phyloP scores from a whole-genome alignment of 345 rosid species.

The Populus simonii region DNA sequence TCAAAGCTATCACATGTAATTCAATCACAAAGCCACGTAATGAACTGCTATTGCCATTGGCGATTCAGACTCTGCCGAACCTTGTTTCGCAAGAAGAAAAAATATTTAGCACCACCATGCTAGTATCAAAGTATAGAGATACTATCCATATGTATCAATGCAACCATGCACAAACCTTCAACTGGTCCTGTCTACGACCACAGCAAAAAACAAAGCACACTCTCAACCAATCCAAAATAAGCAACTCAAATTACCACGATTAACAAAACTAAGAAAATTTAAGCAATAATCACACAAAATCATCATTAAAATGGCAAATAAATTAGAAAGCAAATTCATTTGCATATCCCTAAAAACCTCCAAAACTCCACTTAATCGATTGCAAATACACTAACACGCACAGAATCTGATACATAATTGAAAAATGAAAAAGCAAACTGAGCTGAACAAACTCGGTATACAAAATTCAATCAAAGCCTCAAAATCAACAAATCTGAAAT shows the following conservation, averaged over 20 bases:
- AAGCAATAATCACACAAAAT: neutral
- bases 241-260: neutral
- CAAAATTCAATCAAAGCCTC: neutral
- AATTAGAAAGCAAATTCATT: neutral
- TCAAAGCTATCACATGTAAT: neutral
- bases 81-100: neutral
- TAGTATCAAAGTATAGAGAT: neutral
- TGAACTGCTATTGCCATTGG: neutral
- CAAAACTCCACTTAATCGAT: neutral
- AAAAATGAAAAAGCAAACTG: neutral
- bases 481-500: neutral
- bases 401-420: neutral
- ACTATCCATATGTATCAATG: neutral
- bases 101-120: neutral
- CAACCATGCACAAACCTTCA: neutral
- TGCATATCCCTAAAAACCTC: neutral
- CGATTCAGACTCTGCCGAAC: neutral
- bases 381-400: neutral
- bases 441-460: neutral
- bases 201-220: neutral
- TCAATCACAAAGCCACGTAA: neutral
- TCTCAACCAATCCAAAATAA: neutral
- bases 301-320: neutral
- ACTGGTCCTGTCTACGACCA: neutral
- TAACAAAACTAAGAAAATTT: neutral